These are phyloP conservation scores for Chaetomium tenue DNA, from an alignment of 495 filamentous ascomycete species.

Conservation along the genomic window DNA sequence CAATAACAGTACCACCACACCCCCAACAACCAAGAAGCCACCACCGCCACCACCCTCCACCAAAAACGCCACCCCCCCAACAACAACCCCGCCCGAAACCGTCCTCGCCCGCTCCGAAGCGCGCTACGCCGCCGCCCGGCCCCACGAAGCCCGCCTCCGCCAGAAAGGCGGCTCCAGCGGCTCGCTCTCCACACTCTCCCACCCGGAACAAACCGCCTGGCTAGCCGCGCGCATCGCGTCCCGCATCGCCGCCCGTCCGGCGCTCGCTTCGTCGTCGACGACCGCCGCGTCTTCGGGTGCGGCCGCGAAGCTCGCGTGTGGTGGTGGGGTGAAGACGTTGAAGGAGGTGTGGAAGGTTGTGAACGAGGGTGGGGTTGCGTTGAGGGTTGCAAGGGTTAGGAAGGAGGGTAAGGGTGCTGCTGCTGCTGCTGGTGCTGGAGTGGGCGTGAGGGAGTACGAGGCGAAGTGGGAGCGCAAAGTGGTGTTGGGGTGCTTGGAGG, in stretches of 20 bases:
- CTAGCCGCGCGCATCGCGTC: constrained; percentile 35
- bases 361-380: constrained; percentile 44
- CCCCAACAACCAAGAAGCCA: constrained; percentile 3
- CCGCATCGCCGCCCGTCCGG: constrained; percentile 33
- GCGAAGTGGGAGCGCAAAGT: constrained; percentile 32
- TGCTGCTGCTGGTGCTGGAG: too few species aligned
- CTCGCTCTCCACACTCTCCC: constrained; percentile 37
- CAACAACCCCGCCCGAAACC: not conserved
- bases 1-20: constrained; percentile 4
- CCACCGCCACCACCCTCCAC: not conserved
- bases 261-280: constrained; percentile 5
- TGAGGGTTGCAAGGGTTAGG: constrained; percentile 19
- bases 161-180: constrained; percentile 32
- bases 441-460: constrained; percentile 33
- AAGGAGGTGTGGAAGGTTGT: constrained; percentile 51
- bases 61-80: not conserved
- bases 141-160: constrained; percentile 30
- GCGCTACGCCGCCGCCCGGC: constrained; percentile 40
- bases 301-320: constrained; percentile 1
- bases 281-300: not conserved
- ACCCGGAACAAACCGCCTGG: constrained; percentile 40
- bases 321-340: constrained; percentile 39
- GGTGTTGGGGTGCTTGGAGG: constrained; percentile 32
- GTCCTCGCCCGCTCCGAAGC: constrained; percentile 38
- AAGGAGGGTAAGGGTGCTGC: too few species aligned